phyloP scores from a whole-genome alignment of 1,284 basidiomycete species.

The Abortiporus biennis region DNA sequence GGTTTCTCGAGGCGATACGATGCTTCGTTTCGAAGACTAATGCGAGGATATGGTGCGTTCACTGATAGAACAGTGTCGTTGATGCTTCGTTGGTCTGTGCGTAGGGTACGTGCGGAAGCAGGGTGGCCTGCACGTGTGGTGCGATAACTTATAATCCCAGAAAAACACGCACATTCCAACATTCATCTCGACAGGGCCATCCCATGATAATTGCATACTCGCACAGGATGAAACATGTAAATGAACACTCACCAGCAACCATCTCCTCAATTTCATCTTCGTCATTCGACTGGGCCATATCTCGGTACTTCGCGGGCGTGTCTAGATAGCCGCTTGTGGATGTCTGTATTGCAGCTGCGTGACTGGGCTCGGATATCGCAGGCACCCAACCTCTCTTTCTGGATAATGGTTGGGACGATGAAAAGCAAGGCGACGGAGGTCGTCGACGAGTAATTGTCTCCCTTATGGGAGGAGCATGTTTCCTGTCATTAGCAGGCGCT shows the following conservation, averaged over 20 bases:
- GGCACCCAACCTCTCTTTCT: conserved; percentile 70
- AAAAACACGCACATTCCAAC: no score
- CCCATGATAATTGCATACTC: no score
- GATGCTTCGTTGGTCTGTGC: no score
- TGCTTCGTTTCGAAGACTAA: no score
- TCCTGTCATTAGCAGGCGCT: conserved; percentile 20
- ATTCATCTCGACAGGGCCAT: not conserved
- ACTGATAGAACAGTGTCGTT: no score
- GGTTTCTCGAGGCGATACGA: no score
- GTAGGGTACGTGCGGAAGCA: not conserved
- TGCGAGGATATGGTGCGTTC: no score
- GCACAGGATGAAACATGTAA: not conserved
- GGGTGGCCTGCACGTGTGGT: not conserved
- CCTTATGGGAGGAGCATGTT: conserved; percentile 5
- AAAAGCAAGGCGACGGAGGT: conserved; percentile 21
- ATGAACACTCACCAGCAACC: conserved; percentile 46
- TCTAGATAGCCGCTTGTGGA: conserved; percentile 59
- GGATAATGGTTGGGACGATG: conserved; percentile 30
- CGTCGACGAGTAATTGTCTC: conserved; percentile 14
- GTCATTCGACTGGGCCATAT: conserved; percentile 27
- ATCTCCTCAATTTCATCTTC: conserved; percentile 37
- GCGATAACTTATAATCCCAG: not conserved
- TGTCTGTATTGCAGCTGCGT: conserved; percentile 41
- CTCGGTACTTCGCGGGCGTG: conserved; percentile 56
- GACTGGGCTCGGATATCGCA: conserved; percentile 46